Evolutionary conservation across 768 basidiomycete species (phyloP).

Genomic region (Tylopilus subfusipes): DNA sequence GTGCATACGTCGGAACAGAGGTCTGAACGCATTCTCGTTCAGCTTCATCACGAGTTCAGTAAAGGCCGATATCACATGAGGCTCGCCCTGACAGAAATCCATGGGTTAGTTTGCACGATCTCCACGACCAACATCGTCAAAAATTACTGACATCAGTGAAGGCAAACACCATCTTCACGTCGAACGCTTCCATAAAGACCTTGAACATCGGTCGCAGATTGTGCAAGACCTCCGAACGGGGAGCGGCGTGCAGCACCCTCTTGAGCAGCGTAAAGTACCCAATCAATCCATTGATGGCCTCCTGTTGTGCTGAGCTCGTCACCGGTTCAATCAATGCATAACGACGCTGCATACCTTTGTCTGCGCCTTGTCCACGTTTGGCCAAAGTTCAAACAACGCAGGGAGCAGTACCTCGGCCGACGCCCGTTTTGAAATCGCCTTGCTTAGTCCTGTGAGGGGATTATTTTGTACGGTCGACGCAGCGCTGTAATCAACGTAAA

Average conservation of each 20-base stretch:
- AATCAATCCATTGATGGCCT: conserved; percentile 25
- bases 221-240: conserved; percentile 60
- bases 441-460: conserved; percentile 45
- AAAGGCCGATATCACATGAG: conserved; percentile 65
- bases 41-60: conserved; percentile 87
- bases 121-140: not conserved
- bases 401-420: conserved; percentile 67
- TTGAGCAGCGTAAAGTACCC: conserved; percentile 68
- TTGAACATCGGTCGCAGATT: conserved; percentile 68
- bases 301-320: conserved; percentile 13
- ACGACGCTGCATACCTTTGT: conserved; percentile 33
- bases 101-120: not conserved
- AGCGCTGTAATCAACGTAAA: conserved; percentile 49
- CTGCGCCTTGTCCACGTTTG: conserved; percentile 32
- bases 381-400: conserved; percentile 60
- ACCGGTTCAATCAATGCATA: not conserved
- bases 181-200: conserved; percentile 76
- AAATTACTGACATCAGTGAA: conserved; percentile 28
- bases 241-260: conserved; percentile 59
- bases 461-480: conserved; percentile 16
- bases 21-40: conserved; percentile 87
- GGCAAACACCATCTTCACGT: conserved; percentile 39
- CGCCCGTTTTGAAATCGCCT: conserved; percentile 65
- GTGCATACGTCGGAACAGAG: conserved; percentile 84
- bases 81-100: conserved; percentile 43